Evolutionary conservation across 768 basidiomycete species (phyloP), one percentile per base, ranked within the genome.

Genomic region (Suillus placidus): DNA sequence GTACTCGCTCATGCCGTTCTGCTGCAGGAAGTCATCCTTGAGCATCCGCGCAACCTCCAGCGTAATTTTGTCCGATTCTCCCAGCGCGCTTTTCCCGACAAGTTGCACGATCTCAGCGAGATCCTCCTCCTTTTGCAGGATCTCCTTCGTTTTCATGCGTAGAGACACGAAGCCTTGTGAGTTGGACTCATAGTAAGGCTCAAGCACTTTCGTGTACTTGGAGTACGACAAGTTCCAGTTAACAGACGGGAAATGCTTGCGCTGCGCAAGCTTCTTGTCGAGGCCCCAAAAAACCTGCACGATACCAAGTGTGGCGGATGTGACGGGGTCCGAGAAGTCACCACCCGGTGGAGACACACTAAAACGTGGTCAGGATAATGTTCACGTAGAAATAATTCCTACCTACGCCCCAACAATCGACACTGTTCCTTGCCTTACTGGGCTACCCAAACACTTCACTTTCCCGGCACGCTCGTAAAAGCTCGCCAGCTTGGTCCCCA

Each of bases 211-310:
- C 68, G 90, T 92, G 80, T 99, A 99, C 78, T 99, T 99, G 66
- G 97, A 99, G 79, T 99, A 99, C 12, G 97, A 99, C n/a, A 97
- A 82, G 70, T 90, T 97, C 97, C 97, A 99, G 81, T 99, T 98
- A 77, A 99, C 97, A n/a, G 96, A 97, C 2, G 97, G 97, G 86
- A 99, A 99, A 77, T 99, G 96, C 79, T 99, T 99, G 68, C 97
- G 87, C 77, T 99, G 97, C 3, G 97, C 97, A 66, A 99, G 88
- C 76, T 97, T 95, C 88, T 99, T 99, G 81, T 99, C 97, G 34
- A 99, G 87, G 78, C 97, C 97, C 97, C 97, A 99, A 87, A 99
- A 99, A 70, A 99, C 97, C 74, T 99, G 97, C 12, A 99, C 97
- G 74, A 99, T 99, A 83, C 95, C 88, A 64, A 99, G 91, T 4